Percentiles rank a stretch among this genome's conserved stretches.
Evolutionary conservation across 73 alveolate species (phyloP).

Genomic region (Paramecium sonneborni): DNA sequence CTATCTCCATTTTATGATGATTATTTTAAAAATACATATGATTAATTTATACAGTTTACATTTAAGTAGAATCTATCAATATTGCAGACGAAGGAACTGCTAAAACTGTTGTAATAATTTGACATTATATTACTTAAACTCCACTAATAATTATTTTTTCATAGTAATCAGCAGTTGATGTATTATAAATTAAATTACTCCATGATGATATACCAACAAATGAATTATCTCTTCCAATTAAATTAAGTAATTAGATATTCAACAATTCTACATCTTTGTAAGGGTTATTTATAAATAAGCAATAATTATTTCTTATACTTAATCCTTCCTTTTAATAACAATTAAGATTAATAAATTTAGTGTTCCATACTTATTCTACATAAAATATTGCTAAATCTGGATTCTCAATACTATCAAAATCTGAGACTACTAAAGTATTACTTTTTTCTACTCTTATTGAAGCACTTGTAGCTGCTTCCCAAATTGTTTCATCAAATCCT

Average conservation of each 20-base stretch:
- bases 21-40: neutral
- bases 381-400: conserved; percentile 24
- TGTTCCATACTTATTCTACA: neutral
- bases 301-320: neutral
- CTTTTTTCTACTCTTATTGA: neutral
- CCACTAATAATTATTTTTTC: neutral
- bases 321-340: neutral
- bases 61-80: conserved; percentile 9
- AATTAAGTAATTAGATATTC: neutral
- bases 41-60: neutral
- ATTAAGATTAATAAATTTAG: neutral
- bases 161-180: neutral
- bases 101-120: neutral
- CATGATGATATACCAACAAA: conserved; percentile 34
- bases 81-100: conserved; percentile 54
- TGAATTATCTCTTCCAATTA: conserved; percentile 29
- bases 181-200: conserved; percentile 32
- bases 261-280: neutral
- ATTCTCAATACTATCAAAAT: neutral
- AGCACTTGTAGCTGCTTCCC: conserved; percentile 58
- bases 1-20: neutral
- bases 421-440: neutral
- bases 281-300: neutral
- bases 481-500: conserved; percentile 2
- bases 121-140: neutral